Percentiles rank a stretch among this genome's conserved stretches.
phyloP scores from a whole-genome alignment of 2,329 filamentous ascomycete genomes.

The Endoconidiophora polonica region DNA sequence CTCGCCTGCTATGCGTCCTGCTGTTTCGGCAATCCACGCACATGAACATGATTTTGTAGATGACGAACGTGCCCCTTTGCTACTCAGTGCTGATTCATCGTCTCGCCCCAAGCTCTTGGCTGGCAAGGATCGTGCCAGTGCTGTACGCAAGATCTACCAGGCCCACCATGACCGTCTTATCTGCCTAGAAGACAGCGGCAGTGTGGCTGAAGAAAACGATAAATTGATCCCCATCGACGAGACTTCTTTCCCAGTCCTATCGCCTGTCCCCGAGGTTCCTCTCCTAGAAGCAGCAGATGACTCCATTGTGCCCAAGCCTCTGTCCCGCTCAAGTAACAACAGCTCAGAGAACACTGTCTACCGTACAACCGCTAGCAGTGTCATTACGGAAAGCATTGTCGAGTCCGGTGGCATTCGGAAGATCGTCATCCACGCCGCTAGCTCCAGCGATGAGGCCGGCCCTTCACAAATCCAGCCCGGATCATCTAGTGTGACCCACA shows the following conservation, averaged over 20 bases:
- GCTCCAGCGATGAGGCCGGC: constrained; percentile 20
- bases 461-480: neutral
- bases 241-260: neutral
- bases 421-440: constrained; percentile 40
- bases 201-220: neutral
- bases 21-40: neutral
- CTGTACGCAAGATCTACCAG: constrained; percentile 9
- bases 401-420: constrained; percentile 60
- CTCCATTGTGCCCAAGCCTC: too few relatives aligned
- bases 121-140: constrained; percentile 14
- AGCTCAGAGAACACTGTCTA: constrained; percentile 13
- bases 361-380: constrained; percentile 48
- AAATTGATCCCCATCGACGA: neutral
- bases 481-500: neutral
- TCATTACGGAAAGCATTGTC: constrained; percentile 64
- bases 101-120: constrained; percentile 12
- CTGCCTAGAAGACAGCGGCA: neutral
- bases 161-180: neutral
- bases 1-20: constrained; percentile 13
- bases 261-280: neutral
- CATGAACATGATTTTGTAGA: constrained; percentile 8
- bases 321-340: neutral
- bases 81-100: constrained; percentile 8
- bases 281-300: neutral
- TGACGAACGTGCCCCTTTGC: constrained; percentile 20